phyloP scores from a whole-genome alignment of 2,329 filamentous ascomycete genomes.

The Pseudogymnoascus sp. region DNA sequence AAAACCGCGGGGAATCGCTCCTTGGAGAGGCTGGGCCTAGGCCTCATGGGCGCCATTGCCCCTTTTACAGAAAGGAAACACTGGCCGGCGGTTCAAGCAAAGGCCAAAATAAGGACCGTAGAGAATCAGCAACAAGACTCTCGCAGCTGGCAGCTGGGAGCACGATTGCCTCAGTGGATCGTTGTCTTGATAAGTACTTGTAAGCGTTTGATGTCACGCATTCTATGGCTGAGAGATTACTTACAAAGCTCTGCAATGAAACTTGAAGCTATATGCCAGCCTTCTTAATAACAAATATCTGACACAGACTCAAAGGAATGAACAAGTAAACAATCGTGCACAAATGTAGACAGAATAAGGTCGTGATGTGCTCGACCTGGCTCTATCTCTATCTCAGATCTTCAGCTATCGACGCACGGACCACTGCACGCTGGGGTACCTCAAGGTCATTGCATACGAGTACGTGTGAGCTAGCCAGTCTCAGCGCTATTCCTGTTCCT shows the following conservation, averaged over 20 bases:
- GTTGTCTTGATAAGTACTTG: not conserved
- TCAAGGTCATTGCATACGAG: conserved; percentile 2
- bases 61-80: not conserved
- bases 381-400: conserved; percentile 5
- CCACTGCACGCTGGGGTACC: not conserved
- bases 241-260: not conserved
- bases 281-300: not conserved
- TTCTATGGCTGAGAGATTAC: not conserved
- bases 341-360: conserved; percentile 6
- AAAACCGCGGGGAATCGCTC: conserved; percentile 64
- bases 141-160: not conserved
- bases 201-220: not conserved
- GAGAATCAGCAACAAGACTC: not conserved
- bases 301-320: not conserved
- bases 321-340: not conserved
- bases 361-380: not conserved
- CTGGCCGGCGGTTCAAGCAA: not conserved
- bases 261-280: not conserved
- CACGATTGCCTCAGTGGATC: not conserved
- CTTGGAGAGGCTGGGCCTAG: conserved; percentile 55
- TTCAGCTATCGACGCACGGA: not conserved
- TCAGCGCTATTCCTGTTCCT: not conserved
- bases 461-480: conserved; percentile 3
- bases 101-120: not conserved
- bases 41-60: conserved; percentile 26